Conservation (phyloP, 2,329 filamentous ascomycete species). For the Huntiella bhutanensis region DNA sequence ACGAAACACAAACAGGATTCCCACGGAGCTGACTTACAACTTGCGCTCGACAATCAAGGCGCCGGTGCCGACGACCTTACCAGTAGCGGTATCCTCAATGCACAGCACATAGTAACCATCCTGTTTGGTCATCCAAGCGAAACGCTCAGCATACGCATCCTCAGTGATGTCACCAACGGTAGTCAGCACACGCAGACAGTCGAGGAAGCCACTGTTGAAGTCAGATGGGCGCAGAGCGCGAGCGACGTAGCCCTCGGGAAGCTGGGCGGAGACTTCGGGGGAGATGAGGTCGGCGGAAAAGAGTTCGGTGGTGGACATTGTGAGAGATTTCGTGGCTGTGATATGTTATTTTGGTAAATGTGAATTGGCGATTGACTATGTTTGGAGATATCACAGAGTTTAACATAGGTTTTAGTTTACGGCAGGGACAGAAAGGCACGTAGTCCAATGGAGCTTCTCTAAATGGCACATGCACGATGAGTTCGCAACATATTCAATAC, state of each 20-base stretch:
- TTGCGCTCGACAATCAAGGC: constrained; percentile 85
- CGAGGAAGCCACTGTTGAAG: constrained; percentile 67
- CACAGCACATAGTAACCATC: constrained; percentile 75
- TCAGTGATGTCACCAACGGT: constrained; percentile 75
- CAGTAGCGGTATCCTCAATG: constrained; percentile 48
- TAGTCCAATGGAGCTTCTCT: too few species aligned
- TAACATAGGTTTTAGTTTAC: too few species aligned
- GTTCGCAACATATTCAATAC: too few species aligned
- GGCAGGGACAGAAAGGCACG: too few species aligned
- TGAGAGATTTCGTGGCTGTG: neutral
- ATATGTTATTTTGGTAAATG: neutral
- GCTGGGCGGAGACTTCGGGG: constrained; percentile 46
- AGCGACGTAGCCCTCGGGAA: constrained; percentile 67
- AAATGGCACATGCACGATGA: too few species aligned
- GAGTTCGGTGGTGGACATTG: constrained; percentile 20
- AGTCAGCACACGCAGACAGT: constrained; percentile 78
- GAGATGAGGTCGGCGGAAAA: constrained; percentile 66
- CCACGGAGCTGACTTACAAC: constrained; percentile 40
- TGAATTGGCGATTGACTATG: neutral
- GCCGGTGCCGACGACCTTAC: constrained; percentile 70
- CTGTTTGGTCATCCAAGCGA: constrained; percentile 58
- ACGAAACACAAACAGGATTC: neutral
- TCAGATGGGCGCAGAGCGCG: constrained; percentile 64
- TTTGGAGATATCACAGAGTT: too few species aligned
- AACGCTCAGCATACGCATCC: constrained; percentile 58